phyloP scores from a whole-genome alignment of 768 basidiomycete genomes.

The Chiua virens region DNA sequence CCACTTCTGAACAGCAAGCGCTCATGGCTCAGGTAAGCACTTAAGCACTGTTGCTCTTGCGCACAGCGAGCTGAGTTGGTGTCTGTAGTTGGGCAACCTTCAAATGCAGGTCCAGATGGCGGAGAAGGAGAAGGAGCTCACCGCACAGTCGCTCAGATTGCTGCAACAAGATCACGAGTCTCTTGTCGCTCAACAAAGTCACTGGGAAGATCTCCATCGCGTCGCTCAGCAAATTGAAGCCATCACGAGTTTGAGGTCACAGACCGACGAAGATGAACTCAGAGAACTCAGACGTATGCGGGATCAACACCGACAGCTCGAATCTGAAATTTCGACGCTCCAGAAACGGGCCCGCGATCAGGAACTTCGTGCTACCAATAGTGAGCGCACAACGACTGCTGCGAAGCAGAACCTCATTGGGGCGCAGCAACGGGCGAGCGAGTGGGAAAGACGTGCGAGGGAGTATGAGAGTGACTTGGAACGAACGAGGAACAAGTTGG shows the following conservation, averaged over 20 bases:
- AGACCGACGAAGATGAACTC: constrained; percentile 69
- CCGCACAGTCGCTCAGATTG: constrained; percentile 46
- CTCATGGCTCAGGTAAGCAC: constrained; percentile 59
- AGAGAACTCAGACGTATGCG: constrained; percentile 67
- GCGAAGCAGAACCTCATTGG: constrained; percentile 65
- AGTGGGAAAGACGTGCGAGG: constrained; percentile 80
- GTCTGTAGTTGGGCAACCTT: constrained; percentile 54
- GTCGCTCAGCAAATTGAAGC: constrained; percentile 72
- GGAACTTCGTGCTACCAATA: constrained; percentile 59
- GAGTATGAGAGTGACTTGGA: constrained; percentile 68
- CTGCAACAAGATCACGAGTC: constrained; percentile 64
- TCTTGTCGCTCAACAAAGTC: constrained; percentile 59
- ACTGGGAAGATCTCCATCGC: constrained; percentile 76
- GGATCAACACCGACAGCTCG: constrained; percentile 56
- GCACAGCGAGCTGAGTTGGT: neutral
- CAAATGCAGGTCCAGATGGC: constrained; percentile 58
- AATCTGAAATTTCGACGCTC: constrained; percentile 63
- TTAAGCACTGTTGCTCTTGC: neutral
- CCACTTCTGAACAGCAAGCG: constrained; percentile 52
- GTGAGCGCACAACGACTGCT: constrained; percentile 56
- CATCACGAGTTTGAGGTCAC: constrained; percentile 59
- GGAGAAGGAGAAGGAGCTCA: constrained; percentile 62
- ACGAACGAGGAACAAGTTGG: constrained; percentile 55
- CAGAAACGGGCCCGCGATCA: constrained; percentile 76
- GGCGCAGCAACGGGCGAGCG: constrained; percentile 74